These are phyloP conservation scores for Ogataea methanolica DNA, from an alignment of 805 yeast genomes.

Conservation along the genomic window DNA sequence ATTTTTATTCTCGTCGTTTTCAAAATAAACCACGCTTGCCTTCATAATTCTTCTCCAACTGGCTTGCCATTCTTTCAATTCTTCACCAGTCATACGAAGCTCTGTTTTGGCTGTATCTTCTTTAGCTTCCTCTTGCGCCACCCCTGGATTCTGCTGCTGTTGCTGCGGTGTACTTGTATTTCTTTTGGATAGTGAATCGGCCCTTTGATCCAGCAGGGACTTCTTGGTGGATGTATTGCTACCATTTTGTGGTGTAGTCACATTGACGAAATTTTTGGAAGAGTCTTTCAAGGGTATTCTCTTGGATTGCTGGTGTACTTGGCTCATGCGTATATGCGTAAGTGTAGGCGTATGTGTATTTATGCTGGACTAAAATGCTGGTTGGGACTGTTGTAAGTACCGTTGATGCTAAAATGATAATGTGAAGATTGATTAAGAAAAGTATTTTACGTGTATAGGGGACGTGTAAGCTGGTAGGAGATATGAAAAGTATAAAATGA, in stretches of 20 bases:
- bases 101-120: slow-evolving; percentile 10
- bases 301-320: slow-evolving; percentile 9
- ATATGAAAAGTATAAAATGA: too few species aligned
- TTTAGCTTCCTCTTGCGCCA: slow-evolving; percentile 2
- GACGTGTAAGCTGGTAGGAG: too few species aligned
- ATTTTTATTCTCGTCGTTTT: slow-evolving; percentile 34
- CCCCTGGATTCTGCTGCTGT: neutral
- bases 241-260: slow-evolving; percentile 11
- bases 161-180: neutral
- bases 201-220: slow-evolving; percentile 17
- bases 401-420: neutral
- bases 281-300: slow-evolving; percentile 27
- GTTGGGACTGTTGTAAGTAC: neutral
- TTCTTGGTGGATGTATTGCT: slow-evolving; percentile 13
- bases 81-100: slow-evolving; percentile 31
- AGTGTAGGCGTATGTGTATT: neutral
- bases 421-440: too few species aligned
- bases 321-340: slow-evolving; percentile 7
- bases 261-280: slow-evolving; percentile 23
- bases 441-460: too few species aligned
- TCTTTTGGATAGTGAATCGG: slow-evolving; percentile 11
- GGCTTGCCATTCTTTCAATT: slow-evolving; percentile 51
- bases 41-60: slow-evolving; percentile 58
- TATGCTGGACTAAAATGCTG: neutral
- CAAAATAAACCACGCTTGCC: slow-evolving; percentile 54